Evolutionary conservation across 148 eudicot species (phyloP).

Genomic region (Silene uniflora): DNA sequence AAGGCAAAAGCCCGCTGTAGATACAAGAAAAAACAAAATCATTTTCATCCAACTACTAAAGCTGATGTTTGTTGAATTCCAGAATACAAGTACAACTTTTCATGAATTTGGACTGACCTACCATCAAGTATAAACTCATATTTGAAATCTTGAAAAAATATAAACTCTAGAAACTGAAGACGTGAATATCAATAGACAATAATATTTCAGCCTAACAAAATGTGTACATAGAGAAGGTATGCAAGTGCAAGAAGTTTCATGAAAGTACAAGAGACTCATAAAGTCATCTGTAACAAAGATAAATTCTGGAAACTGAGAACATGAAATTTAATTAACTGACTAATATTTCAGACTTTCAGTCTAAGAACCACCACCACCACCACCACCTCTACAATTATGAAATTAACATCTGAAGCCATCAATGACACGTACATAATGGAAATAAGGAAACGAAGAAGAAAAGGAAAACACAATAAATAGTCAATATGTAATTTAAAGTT

Average conservation of each 20-base stretch:
- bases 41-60: not conserved
- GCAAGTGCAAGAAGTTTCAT: not conserved
- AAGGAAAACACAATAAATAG: no score
- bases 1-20: conserved; percentile 93
- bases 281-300: no score
- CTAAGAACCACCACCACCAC: no score
- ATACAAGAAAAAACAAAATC: conserved; percentile 15
- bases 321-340: not conserved
- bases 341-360: no score
- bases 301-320: not conserved
- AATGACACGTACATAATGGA: no score
- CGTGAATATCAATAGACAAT: not conserved
- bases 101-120: not conserved
- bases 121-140: conserved; percentile 2
- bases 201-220: not conserved
- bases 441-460: no score
- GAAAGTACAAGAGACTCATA: not conserved
- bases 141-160: not conserved
- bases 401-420: no score
- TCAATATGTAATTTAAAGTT: no score
- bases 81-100: not conserved
- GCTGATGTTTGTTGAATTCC: not conserved
- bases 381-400: no score
- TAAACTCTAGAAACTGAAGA: not conserved
- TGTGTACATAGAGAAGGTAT: conserved; percentile 3